Percentiles rank a stretch among this genome's conserved stretches.
Conservation (phyloP, 768 basidiomycete genomes). For the Lentinula detonsa region DNA sequence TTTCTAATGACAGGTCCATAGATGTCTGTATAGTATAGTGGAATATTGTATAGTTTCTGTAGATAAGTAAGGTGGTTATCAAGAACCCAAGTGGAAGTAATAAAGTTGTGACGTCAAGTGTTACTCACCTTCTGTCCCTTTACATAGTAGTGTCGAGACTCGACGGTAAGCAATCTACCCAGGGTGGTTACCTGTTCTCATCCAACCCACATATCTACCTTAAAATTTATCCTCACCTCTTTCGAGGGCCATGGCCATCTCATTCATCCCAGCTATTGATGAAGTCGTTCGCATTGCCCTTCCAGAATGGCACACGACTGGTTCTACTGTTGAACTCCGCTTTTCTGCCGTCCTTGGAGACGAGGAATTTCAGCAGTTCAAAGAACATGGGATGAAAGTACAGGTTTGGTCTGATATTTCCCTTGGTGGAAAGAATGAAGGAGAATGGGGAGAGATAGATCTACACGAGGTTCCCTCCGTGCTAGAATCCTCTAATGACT, state of each 20-base stretch:
- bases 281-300: conserved; percentile 22
- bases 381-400: conserved; percentile 23
- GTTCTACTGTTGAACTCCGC: conserved; percentile 15
- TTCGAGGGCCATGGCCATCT: conserved; percentile 23
- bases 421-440: conserved; percentile 8
- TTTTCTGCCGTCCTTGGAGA: conserved; percentile 29
- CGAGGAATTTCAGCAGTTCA: conserved; percentile 25
- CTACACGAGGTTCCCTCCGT: conserved; percentile 13
- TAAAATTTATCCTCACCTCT: not conserved
- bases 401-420: conserved; percentile 41
- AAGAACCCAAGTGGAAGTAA: not conserved
- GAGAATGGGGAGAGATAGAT: conserved; percentile 29
- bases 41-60: not conserved
- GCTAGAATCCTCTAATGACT: not conserved
- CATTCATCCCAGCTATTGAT: conserved; percentile 33
- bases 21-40: not conserved
- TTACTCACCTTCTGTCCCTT: not conserved
- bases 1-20: not conserved
- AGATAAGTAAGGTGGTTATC: too few species aligned
- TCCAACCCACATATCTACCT: not conserved
- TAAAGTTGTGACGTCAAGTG: not conserved
- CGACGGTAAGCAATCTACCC: not conserved
- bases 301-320: conserved; percentile 14
- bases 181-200: not conserved
- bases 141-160: not conserved